Evolutionary conservation across 2,329 filamentous ascomycete genomes (phyloP), one percentile per base, ranked within the genome.

Genomic region (Ophiostoma sp.): DNA sequence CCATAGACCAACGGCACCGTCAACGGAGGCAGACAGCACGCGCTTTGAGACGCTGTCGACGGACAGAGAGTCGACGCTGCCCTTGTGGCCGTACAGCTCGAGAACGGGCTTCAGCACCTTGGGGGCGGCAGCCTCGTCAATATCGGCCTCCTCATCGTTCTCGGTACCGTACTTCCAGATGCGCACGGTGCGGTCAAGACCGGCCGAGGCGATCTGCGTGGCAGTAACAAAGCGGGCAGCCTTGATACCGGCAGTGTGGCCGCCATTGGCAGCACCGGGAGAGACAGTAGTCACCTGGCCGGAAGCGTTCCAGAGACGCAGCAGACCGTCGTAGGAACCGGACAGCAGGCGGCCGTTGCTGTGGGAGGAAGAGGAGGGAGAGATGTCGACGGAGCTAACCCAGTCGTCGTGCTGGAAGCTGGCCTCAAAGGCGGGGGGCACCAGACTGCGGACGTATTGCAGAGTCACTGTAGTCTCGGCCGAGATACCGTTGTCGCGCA

Each of bases 371-470:
- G 85, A 87, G 17, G 80, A 79, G 0, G 93, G 94, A 33, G 96
- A 83, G 4, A 96, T 86, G 78, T 97, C 93, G 35, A 98, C 88
- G 35, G 87, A 87, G 78, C 92, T 92, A 67, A 99, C 91, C 95
- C 95, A 99, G 79, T 98, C 95, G 77, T 99, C 94, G 79, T 99
- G 94, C 81, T 97, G 90, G 78, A 97, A 99, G 77, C 91, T 95
- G 15, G 93, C 90, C 75, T 96, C 89, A 79, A 95, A 94, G 48
- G 91, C 85, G 23, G 95, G 95, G 8, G 95, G 95, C 72, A 97
- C 88, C 75, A 97, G 83, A 73, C 93, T 95, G 76, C 93, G 90
- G 48, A 97, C 93, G 80, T 98, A 99, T 82, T 98, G 94, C 71
- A 99, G 86, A 48, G 90, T 90, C 68, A 99, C 82, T 4, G 90